Evolutionary conservation across 345 rosid species (phyloP).

Genomic region (Eucalyptus brandiana): DNA sequence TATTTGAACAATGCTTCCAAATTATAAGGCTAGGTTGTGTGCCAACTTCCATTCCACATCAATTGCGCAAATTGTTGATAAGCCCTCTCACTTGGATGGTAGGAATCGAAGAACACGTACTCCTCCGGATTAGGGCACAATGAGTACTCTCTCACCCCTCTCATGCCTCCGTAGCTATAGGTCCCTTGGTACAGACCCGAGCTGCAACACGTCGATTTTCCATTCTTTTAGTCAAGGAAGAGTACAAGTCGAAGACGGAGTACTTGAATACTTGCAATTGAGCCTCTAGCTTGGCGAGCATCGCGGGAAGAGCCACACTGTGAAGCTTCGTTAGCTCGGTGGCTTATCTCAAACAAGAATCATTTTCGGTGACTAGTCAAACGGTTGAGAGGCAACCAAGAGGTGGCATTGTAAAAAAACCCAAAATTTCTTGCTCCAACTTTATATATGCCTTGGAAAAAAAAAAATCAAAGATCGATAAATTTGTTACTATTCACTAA

Average conservation of each 20-base stretch:
- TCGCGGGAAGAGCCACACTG: background rate
- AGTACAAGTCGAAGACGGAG: constrained; percentile 4
- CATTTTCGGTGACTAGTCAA: background rate
- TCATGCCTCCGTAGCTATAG: background rate
- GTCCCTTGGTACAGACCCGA: too few relatives aligned
- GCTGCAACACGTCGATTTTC: too few relatives aligned
- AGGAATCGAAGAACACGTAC: too few relatives aligned
- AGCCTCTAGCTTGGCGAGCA: background rate
- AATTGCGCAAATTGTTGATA: too few relatives aligned
- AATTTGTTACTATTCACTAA: background rate
- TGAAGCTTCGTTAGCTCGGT: constrained; percentile 1
- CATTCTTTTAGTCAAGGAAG: too few relatives aligned
- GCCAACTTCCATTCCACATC: too few relatives aligned
- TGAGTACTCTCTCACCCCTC: too few relatives aligned
- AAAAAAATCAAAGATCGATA: too few relatives aligned
- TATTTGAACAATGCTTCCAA: too few relatives aligned
- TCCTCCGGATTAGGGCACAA: too few relatives aligned
- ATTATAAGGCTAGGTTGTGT: too few relatives aligned
- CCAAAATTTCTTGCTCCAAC: background rate
- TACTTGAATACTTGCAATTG: constrained; percentile 15
- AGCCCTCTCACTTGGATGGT: too few relatives aligned
- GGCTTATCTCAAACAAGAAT: background rate
- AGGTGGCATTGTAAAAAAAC: background rate
- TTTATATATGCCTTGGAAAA: background rate
- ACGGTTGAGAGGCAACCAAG: background rate